Evolutionary conservation across 2,329 filamentous ascomycete genomes (phyloP).

Genomic region (Pseudogymnoascus sp.): DNA sequence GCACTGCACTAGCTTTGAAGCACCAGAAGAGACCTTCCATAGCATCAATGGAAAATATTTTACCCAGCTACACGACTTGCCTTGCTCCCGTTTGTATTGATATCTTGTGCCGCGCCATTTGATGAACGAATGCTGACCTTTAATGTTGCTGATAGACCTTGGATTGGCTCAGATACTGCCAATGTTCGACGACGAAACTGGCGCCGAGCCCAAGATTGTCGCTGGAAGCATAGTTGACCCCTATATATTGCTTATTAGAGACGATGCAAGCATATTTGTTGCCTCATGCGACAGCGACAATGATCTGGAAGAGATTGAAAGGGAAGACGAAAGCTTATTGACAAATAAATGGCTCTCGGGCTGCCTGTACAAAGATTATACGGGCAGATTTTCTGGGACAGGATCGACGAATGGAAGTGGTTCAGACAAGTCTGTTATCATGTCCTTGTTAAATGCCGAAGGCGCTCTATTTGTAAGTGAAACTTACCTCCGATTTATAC

Average conservation of each 20-base stretch:
- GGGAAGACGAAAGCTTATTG: slow-evolving; percentile 46
- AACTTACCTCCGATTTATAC: background rate
- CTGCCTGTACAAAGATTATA: slow-evolving; percentile 67
- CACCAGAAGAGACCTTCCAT: slow-evolving; percentile 19
- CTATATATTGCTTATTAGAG: slow-evolving; percentile 72
- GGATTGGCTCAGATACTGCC: slow-evolving; percentile 84
- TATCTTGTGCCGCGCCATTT: slow-evolving; percentile 19
- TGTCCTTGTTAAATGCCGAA: slow-evolving; percentile 69
- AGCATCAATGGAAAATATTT: slow-evolving; percentile 34
- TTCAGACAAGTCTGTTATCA: slow-evolving; percentile 47
- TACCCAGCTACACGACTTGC: slow-evolving; percentile 18
- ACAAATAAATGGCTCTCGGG: slow-evolving; percentile 71
- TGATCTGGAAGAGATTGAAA: slow-evolving; percentile 75
- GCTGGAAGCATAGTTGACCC: slow-evolving; percentile 80
- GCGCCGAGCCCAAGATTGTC: slow-evolving; percentile 67
- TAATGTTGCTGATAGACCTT: slow-evolving; percentile 49
- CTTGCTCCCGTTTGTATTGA: slow-evolving; percentile 21
- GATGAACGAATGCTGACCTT: slow-evolving; percentile 13
- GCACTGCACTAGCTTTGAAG: background rate
- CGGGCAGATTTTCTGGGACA: slow-evolving; percentile 43
- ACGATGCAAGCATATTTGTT: slow-evolving; percentile 72
- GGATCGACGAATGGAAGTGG: background rate
- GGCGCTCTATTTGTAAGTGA: slow-evolving; percentile 65
- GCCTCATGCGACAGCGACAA: slow-evolving; percentile 71
- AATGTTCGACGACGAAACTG: slow-evolving; percentile 84